Percentiles rank a stretch among this genome's conserved stretches.
Evolutionary conservation across 1,139 yeast species (phyloP).

Genomic region (Magnusiomyces ingens): DNA sequence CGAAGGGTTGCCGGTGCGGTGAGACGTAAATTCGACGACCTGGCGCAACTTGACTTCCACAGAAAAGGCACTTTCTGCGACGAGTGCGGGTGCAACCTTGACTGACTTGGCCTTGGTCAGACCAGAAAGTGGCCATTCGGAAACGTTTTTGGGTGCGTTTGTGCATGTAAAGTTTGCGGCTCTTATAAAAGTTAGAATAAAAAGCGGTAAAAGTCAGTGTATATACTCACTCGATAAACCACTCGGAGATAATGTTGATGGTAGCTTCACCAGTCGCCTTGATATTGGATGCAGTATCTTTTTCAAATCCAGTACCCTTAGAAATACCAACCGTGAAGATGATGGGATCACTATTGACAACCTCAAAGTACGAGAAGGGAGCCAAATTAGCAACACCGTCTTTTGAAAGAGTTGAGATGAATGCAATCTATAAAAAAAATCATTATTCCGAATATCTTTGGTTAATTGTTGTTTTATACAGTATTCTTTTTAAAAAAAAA

Average conservation of each 20-base stretch:
- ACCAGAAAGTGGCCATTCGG: conserved; percentile 53
- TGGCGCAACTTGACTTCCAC: conserved; percentile 47
- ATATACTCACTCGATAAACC: conserved; percentile 44
- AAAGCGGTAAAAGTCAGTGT: not conserved
- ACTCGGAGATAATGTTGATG: conserved; percentile 54
- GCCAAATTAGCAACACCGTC: conserved; percentile 48
- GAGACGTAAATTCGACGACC: conserved; percentile 43
- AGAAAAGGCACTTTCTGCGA: conserved; percentile 56
- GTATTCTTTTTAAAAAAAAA: not conserved
- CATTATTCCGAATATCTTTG: conserved; percentile 14
- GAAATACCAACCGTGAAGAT: conserved; percentile 47
- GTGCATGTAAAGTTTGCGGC: conserved; percentile 52
- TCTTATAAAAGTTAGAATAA: conserved; percentile 3
- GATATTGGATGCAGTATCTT: conserved; percentile 47
- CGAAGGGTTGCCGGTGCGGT: conserved; percentile 35
- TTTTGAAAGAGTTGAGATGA: conserved; percentile 42
- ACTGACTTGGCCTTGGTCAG: conserved; percentile 43
- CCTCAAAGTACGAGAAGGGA: conserved; percentile 51
- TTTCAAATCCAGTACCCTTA: conserved; percentile 36
- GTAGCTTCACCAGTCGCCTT: conserved; percentile 49
- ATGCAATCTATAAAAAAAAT: conserved; percentile 35
- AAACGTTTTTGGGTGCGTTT: conserved; percentile 44
- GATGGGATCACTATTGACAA: conserved; percentile 52
- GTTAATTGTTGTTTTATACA: not conserved
- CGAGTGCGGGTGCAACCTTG: conserved; percentile 48